Base-by-base conservation (phyloP, 306 rosid species). In the Vigna trinervia region DNA sequence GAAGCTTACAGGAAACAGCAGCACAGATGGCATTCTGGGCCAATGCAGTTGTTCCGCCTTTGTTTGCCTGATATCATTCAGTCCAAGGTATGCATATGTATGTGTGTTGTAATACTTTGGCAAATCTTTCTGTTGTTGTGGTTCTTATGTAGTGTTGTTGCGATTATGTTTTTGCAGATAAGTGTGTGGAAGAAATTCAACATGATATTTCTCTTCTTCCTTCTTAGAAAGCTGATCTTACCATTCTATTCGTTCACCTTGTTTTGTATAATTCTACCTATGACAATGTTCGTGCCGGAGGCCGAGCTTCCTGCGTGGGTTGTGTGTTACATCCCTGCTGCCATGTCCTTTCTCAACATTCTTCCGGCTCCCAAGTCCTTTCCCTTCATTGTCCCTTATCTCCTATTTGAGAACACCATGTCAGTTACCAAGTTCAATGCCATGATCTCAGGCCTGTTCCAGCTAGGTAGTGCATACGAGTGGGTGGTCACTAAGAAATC, bases 21-120 rank as follows among this genome's bases (percentile, higher is more conserved):
- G 52, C 97, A 95, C 51, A 86, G 97, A 84, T 95, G 98, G 98
- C 98, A 95, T 81, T 95, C 97, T 1, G 97, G 98, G n/a, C 98
- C 98, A 71, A 95, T 95, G 98, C 98, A 95, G 56, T 81, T 95
- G 85, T 95, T 95, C 77, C 94, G 98, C 79, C 98, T 95, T 69
- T 95, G 98, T 81, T 81, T 95, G 78, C 97, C 96, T 5, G 97
- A 74, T 77, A 79, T 95, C 59, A 77, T 95, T 32, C 53, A 52
- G 61, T 76, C 97, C 62, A 89, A 89, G 96, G 98, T 95, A 78
- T 61, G 53, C 73, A 19, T 38, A 4, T 58, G 2, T 22, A 7
- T 22, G 9, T 11, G 19, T 3, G 34, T 34, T 61, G 13, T 38
- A 30, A 50, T 57, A 3, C 34, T 43, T 23, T 39, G 57, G 56